Evolutionary conservation across 768 basidiomycete genomes (phyloP).

Genomic region (Boletus insuetus): DNA sequence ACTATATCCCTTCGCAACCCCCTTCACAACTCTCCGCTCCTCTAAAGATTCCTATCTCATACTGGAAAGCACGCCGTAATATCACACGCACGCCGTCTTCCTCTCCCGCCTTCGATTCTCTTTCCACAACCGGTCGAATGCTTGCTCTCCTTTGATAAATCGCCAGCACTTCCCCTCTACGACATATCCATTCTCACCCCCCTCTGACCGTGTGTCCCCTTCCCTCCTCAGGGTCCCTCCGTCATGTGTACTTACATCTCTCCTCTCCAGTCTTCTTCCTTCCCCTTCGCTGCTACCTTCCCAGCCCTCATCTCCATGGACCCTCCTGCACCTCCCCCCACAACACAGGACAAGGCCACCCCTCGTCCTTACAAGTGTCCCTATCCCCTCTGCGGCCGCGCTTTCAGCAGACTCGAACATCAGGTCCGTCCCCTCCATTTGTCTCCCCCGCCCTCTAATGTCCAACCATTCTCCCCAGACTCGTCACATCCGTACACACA

Average conservation of each 20-base stretch:
- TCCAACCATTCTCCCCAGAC: constrained; percentile 51
- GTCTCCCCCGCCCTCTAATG: constrained; percentile 6
- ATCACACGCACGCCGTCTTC: constrained; percentile 24
- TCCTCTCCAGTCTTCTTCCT: constrained; percentile 16
- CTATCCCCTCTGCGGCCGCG: constrained; percentile 84
- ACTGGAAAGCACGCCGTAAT: constrained; percentile 20
- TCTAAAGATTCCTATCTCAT: constrained; percentile 31
- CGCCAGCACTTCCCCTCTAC: not conserved
- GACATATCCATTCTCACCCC: not conserved
- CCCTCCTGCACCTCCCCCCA: constrained; percentile 1
- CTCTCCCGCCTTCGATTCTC: constrained; percentile 21
- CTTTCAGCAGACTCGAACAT: constrained; percentile 95
- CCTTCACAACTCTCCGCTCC: constrained; percentile 20
- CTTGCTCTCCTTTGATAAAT: constrained; percentile 20
- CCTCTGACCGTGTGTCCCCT: constrained; percentile 9
- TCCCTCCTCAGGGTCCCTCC: constrained; percentile 15
- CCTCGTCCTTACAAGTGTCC: constrained; percentile 96
- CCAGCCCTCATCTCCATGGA: constrained; percentile 25
- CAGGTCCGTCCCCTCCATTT: constrained; percentile 54
- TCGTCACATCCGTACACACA: constrained; percentile 96
- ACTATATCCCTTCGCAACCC: constrained; percentile 22
- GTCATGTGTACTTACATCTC: constrained; percentile 32
- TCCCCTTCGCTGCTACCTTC: constrained; percentile 12
- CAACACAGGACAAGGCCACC: constrained; percentile 38
- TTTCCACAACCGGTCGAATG: constrained; percentile 22